Evolutionary conservation across 2,329 filamentous ascomycete genomes (phyloP), one percentile per base, ranked within the genome.

Genomic region (Tolypocladium cylindrosporum): DNA sequence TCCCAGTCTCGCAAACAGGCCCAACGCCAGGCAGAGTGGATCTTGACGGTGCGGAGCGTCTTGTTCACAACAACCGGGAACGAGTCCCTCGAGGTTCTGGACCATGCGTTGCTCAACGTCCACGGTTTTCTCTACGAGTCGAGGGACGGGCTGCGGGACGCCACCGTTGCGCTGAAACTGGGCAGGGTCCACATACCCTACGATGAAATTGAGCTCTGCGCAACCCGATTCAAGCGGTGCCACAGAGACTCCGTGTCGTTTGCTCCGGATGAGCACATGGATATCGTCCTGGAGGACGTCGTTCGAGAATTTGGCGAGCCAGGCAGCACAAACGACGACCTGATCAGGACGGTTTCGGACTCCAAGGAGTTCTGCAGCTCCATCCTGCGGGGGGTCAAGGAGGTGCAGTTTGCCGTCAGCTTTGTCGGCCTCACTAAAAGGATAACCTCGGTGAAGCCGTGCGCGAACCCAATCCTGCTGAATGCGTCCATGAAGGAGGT

Each of bases 401-500:
- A 99, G 71, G 89, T 99, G 14, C 94, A 99, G 71, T 90, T 99
- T 66, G 93, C 92, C 0, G 84, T 97, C 68, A 93, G 93, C 72
- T 94, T 93, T 71, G 82, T 97, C 64, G 90, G 91, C 21, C 75
- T 99, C 59, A 92, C 90, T 27, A 94, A 91, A 71, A 87, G 86
- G 65, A 81, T 97, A 14, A 80, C 87, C 43, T 80, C 85, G 2
- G 78, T 90, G 59, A 84, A 86, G 61, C 80, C 87, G 3, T 79
- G 80, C 3, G 84, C 87, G 36, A 79, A 81, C n/a, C 87, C 90
- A 4, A 81, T 96, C 9, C 85, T 89, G 60, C 79, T 97, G 60
- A 96, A 93, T 67, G 82, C 92, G 51, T 91, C 93, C 8, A 96
- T 96, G 83, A 97, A 99, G 71, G 95, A 99, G 70, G 85, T 99